These are phyloP conservation scores for Colletotrichum musae DNA, from an alignment of 2,329 filamentous ascomycete species.

Conservation along the genomic window DNA sequence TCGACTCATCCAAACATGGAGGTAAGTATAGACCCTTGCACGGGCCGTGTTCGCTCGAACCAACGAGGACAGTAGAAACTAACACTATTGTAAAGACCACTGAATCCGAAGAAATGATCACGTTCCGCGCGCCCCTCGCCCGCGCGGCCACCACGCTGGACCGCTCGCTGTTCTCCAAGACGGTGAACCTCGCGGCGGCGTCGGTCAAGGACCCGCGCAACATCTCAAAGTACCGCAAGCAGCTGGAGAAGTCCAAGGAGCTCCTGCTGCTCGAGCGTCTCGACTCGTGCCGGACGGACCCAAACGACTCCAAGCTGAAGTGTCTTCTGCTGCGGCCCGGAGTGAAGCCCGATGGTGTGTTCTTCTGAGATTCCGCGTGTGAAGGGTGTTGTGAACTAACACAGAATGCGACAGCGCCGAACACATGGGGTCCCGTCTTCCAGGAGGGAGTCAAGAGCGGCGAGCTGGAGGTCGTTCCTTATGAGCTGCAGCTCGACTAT, in stretches of 20 bases:
- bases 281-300: conserved; percentile 74
- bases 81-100: not conserved
- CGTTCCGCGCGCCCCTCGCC: conserved; percentile 85
- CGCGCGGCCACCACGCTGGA: conserved; percentile 86
- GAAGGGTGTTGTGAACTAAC: conserved; percentile 7
- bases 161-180: conserved; percentile 85
- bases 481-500: conserved; percentile 83
- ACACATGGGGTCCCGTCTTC: conserved; percentile 83
- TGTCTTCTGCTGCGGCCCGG: conserved; percentile 72
- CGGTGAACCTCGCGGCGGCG: conserved; percentile 82
- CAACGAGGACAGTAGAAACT: not conserved
- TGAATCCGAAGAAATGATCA: conserved; percentile 61
- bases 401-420: conserved; percentile 64
- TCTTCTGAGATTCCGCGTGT: not conserved
- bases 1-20: conserved; percentile 39
- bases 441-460: conserved; percentile 77
- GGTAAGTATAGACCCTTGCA: conserved; percentile 34
- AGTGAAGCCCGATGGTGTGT: conserved; percentile 67
- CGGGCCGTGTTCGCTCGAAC: no score
- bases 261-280: conserved; percentile 76
- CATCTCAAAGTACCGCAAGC: conserved; percentile 79
- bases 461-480: conserved; percentile 81
- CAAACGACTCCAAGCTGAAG: conserved; percentile 71
- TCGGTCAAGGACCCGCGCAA: conserved; percentile 81
- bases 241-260: conserved; percentile 76